Evolutionary conservation across 2,329 filamentous ascomycete species (phyloP).

Genomic region (Talaromyces atroroseus): DNA sequence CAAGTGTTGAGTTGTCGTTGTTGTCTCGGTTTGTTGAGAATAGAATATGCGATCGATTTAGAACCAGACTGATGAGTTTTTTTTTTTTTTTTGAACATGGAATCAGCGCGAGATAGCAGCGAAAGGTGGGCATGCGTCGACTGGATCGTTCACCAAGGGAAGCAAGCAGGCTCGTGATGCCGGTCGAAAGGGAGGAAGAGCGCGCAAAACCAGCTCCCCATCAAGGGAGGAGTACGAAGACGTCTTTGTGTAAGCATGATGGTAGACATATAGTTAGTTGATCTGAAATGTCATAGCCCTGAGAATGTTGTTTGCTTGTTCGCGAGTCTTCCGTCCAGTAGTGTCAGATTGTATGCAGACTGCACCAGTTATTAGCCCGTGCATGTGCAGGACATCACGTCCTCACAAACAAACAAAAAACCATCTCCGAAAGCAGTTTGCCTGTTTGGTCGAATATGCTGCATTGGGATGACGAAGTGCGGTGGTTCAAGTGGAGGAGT

Average conservation of each 20-base stretch:
- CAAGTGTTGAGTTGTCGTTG: background rate
- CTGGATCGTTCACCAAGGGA: conserved; percentile 8
- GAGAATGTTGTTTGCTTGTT: background rate
- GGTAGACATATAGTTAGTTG: background rate
- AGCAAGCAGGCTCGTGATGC: conserved; percentile 10
- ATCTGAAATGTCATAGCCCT: background rate
- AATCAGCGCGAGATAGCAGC: conserved; percentile 22
- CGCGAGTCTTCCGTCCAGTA: too few species aligned
- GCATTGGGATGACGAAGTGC: too few species aligned
- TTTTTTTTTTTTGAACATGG: background rate
- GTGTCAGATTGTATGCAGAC: too few species aligned
- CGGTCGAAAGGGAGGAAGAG: conserved; percentile 11
- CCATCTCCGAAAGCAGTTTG: too few species aligned
- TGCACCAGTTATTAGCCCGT: too few species aligned
- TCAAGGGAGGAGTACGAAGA: conserved; percentile 6
- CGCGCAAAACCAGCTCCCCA: background rate
- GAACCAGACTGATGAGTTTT: background rate
- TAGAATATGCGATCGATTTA: background rate
- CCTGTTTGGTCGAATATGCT: too few species aligned
- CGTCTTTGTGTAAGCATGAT: conserved; percentile 2
- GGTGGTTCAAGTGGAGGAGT: too few species aligned
- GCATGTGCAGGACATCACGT: too few species aligned
- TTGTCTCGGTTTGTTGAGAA: too few species aligned
- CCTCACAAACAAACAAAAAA: too few species aligned
- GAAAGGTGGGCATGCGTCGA: conserved; percentile 17